Evolutionary conservation across 2,329 filamentous ascomycete species (phyloP), one percentile per base, ranked within the genome.

Genomic region (Verticillium alfalfae): DNA sequence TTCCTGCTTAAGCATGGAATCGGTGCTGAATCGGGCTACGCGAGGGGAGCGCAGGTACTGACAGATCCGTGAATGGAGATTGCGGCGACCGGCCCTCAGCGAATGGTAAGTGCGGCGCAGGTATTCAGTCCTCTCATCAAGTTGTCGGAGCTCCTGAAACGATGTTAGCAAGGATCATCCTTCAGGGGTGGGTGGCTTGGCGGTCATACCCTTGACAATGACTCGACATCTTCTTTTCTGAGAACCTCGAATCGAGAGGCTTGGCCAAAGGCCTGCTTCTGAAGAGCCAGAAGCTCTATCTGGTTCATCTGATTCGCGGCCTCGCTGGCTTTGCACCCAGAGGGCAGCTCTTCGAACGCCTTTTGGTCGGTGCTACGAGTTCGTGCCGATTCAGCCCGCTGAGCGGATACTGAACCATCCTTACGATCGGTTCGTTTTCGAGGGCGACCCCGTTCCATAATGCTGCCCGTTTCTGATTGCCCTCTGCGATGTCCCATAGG

Each of bases 91-190:
- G n/a, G 87, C 83, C 15, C 90, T 85, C 16, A 94, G 82, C 5
- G 89, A 91, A 59, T 84, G 88, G 75, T 92, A 91, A 0, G 90
- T 93, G 64, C 86, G 88, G 56, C 90, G 87, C 57, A 93, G 85
- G 69, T 93, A 93, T 66, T 92, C 89, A 61, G 88, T 90, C 61
- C 90, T 85, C 70, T 92, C 88, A 68, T 93, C 90, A n/a, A 93
- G 80, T 62, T 84, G 85, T 58, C 88, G 85, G 60, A 93, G 86
- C 76, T 93, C 91, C 84, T 89, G 66, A 31, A 34, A 41, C 8
- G 7, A n/a, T 12, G 54, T 65, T 58, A 65, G 62, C 39, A 39
- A 18, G 45, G 13, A 56, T 41, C 16, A 57, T 26, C 22, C 45
- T 22, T 8, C 45, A 49, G 45, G 45, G 18, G 18, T 10, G 26